Base-by-base conservation (phyloP, 495 filamentous ascomycete genomes). In the Bacidia rubella region DNA sequence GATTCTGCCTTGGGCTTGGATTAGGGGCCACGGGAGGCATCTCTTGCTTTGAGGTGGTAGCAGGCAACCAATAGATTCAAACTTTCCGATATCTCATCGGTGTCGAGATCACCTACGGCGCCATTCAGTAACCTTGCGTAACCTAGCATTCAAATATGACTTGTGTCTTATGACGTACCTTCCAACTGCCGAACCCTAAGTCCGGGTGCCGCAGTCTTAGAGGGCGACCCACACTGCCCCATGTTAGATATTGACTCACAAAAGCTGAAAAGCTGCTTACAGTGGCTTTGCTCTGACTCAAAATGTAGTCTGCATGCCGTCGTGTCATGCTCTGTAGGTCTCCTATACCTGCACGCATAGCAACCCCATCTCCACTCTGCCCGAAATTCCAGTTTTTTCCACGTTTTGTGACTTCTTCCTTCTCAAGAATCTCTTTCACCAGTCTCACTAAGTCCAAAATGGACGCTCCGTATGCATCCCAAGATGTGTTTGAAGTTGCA, bases 401-500 rank as follows among this genome's bases (percentile, higher is more conserved):
- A 35, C 29, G 7, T 35, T 35, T 35, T 35, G 29, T 15, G 5
- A 35, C 29, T 7, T 35, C 7, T 35, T 15, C 29, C 5, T 15
- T 35, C 15, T 35, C 29, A n/a, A n/a, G n/a, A n/a, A n/a, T n/a
- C 15, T 35, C 29, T 35, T 5, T 15, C 7, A 7, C 29, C 29
- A 35, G 15, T 35, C 15, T 7, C 15, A 7, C 15, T 15, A 35
- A 35, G 5, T 7, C 24, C 47, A 38, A 21, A 38, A 47, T 10
- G 2, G 45, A 24, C 20, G 67, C 68, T 7, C 83, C 83, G 9
- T 80, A 79, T 60, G 62, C 64, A 38, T 65, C 71, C 23, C 88
- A 94, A 62, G 76, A 90, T 61, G 66, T 70, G 11, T 68, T 77
- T 38, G 72, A 85, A 55, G 73, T 86, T 41, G 63, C 74, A 1